Evolutionary conservation across 345 rosid genomes (phyloP).

Genomic region (Arabis hirsuta): DNA sequence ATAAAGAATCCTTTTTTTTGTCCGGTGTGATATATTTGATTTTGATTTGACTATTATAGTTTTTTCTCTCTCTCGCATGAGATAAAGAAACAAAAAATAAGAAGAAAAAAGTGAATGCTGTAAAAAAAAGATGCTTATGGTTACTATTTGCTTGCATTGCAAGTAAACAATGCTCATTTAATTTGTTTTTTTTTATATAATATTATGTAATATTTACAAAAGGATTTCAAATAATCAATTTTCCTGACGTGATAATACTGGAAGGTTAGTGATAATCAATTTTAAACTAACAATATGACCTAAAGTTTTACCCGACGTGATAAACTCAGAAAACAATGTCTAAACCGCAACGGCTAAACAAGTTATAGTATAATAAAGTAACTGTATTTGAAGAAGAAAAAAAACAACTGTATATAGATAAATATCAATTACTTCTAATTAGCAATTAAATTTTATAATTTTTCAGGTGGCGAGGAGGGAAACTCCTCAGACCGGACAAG

Average conservation of each 20-base stretch:
- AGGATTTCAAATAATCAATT: constrained; percentile 1
- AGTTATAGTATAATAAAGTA: neutral
- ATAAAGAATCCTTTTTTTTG: neutral
- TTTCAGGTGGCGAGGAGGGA: constrained; percentile 42
- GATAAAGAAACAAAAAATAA: neutral
- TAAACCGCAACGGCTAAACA: constrained; percentile 31
- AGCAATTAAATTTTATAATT: neutral
- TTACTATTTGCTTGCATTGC: constrained; percentile 14
- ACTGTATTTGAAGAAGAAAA: neutral
- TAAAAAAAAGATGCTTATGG: constrained; percentile 13
- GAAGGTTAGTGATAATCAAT: constrained; percentile 22
- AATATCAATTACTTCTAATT: neutral
- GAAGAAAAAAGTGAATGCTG: neutral
- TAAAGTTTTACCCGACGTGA: constrained; percentile 36
- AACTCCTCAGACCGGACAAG: constrained; percentile 34
- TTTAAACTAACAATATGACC: constrained; percentile 37
- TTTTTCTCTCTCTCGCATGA: neutral
- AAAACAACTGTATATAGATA: no score
- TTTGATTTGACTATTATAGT: neutral
- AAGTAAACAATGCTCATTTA: constrained; percentile 7
- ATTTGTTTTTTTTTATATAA: no score
- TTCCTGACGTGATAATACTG: constrained; percentile 24
- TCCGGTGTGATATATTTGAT: neutral
- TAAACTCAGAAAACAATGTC: constrained; percentile 44
- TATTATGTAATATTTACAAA: constrained; percentile 11